Percentiles rank a stretch among this genome's conserved stretches.
phyloP scores from a whole-genome alignment of 31 red algal species.

The Endocladia muricata region DNA sequence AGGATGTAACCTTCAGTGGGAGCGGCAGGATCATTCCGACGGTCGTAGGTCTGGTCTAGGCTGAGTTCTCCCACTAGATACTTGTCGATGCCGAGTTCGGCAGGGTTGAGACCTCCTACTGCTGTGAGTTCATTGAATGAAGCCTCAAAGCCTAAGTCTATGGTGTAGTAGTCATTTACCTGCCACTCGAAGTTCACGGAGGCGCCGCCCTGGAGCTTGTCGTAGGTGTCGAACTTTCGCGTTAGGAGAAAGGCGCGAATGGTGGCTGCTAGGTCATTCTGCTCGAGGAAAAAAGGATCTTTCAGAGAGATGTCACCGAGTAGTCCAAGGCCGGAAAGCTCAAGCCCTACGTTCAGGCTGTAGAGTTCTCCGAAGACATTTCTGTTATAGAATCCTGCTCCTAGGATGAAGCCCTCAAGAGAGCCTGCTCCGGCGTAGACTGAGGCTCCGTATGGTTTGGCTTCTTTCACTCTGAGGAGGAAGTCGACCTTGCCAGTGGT shows the following conservation, averaged over 20 bases:
- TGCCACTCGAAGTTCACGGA: neutral
- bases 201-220: slow-evolving; percentile 6
- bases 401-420: slow-evolving; percentile 15
- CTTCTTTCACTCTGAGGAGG: too few relatives aligned
- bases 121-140: too few relatives aligned
- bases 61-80: neutral
- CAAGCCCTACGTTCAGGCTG: neutral
- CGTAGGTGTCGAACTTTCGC: slow-evolving; percentile 4
- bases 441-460: too few relatives aligned
- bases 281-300: neutral
- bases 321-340: slow-evolving; percentile 3
- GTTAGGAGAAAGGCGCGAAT: neutral
- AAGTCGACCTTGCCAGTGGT: too few relatives aligned
- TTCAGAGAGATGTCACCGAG: slow-evolving; percentile 15
- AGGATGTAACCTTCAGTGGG: neutral
- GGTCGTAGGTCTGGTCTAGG: slow-evolving; percentile 1
- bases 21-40: neutral
- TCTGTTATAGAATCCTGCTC: neutral
- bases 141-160: too few relatives aligned
- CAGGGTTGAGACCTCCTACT: neutral
- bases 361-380: slow-evolving; percentile 3
- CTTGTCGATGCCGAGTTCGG: neutral
- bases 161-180: too few relatives aligned
- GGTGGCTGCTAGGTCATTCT: neutral
- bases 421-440: too few relatives aligned